Evolutionary conservation across 2,329 filamentous ascomycete species (phyloP).

Genomic region (Talaromyces verruculosus): DNA sequence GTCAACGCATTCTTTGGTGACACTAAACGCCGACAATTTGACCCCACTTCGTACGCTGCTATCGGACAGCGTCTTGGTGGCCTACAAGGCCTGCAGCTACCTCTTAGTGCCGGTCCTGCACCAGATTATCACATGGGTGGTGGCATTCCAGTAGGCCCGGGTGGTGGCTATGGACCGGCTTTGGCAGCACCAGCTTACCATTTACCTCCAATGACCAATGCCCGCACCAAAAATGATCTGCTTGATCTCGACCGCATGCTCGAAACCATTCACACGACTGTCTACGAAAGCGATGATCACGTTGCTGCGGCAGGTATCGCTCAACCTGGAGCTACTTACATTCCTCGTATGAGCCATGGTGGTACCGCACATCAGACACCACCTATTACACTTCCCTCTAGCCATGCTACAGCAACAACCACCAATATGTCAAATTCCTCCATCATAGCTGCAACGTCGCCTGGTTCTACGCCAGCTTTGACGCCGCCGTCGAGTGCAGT

Average conservation of each 20-base stretch:
- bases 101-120: constrained; percentile 58
- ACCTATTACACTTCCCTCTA: constrained; percentile 43
- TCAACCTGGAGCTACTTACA: constrained; percentile 68
- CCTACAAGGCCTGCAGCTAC: constrained; percentile 67
- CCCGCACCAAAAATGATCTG: constrained; percentile 90
- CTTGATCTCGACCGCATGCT: constrained; percentile 92
- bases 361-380: constrained; percentile 56
- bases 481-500: constrained; percentile 63
- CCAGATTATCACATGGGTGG: constrained; percentile 49
- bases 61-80: constrained; percentile 86
- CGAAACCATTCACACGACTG: constrained; percentile 92
- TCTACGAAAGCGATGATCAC: constrained; percentile 87
- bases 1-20: constrained; percentile 93
- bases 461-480: constrained; percentile 57
- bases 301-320: constrained; percentile 76
- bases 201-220: constrained; percentile 79
- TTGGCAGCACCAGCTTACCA: constrained; percentile 77
- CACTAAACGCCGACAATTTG: constrained; percentile 86
- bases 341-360: constrained; percentile 55
- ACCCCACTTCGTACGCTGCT: constrained; percentile 84
- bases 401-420: constrained; percentile 42
- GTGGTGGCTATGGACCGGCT: constrained; percentile 56
- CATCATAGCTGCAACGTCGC: constrained; percentile 39
- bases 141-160: constrained; percentile 58
- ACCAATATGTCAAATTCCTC: constrained; percentile 28